Base-by-base conservation (phyloP, 495 filamentous ascomycete species). In the Penicillium pancosmium region DNA sequence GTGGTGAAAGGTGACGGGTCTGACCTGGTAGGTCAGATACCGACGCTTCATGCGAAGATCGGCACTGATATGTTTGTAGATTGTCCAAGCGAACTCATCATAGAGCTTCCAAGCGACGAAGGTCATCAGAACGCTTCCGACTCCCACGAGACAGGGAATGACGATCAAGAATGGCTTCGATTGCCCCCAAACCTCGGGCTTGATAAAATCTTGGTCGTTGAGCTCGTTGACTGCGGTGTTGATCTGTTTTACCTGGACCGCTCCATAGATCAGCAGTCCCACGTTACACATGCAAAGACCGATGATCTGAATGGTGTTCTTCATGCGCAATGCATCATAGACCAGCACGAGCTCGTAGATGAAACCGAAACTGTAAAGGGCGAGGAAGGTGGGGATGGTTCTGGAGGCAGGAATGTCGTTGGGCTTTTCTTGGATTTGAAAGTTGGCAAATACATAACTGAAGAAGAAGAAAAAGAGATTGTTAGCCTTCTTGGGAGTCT, bases 301-400 rank as follows among this genome's bases (percentile, higher is more conserved):
- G 65, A 98, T 98, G 69, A 98, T 81, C 73, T 98, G 94, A 82
- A 98, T 98, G 13, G 94, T 98, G 76, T 98, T 98, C 78, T 97
- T 97, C 68, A 93, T 77, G 49, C 92, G 86, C 57, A 98, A 78
- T 3, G 95, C 93, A 81, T 98, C 94, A 76, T 91, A 97, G 13
- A 94, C 88, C 23, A 98, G 78, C 34, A 94, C 71, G 5, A 98
- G 71, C 65, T 97, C 86, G 75, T 98, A 98, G 54, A 98, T 68
- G 74, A 95, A 96, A 52, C 91, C 94, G 73, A 98, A 96, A 69
- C 97, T 95, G 75, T 97, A 95, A n/a, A 98, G 82, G 11, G 93
- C 88, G 23, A 98, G 80, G 74, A 97, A 97, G 13, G 91, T 96
- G 23, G 91, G 88, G 51, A 94, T 91, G 0, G 89, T 90, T 68